Evolutionary conservation across 345 rosid species (phyloP).

Genomic region (Abelmoschus esculentus): DNA sequence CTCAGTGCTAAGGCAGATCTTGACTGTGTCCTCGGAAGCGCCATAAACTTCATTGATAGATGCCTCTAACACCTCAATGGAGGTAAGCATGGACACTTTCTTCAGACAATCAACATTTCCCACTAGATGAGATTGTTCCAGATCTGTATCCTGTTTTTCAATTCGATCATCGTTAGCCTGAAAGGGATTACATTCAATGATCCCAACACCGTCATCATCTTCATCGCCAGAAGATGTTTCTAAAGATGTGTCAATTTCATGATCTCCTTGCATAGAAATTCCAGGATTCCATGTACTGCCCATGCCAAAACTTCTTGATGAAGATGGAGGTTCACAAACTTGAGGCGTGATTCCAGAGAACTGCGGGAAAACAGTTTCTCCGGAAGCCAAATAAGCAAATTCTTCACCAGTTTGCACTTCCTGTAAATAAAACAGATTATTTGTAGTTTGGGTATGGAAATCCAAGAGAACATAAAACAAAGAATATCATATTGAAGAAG

Average conservation of each 20-base stretch:
- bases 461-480: background rate
- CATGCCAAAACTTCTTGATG: slow-evolving; percentile 32
- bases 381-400: slow-evolving; percentile 46
- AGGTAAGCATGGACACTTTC: slow-evolving; percentile 14
- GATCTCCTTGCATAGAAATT: slow-evolving; percentile 34
- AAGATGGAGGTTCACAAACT: slow-evolving; percentile 18
- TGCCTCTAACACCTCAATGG: slow-evolving; percentile 27
- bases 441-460: background rate
- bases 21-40: slow-evolving; percentile 20
- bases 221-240: slow-evolving; percentile 50
- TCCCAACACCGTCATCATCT: slow-evolving; percentile 38
- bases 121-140: slow-evolving; percentile 19
- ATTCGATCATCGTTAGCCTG: slow-evolving; percentile 11
- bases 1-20: slow-evolving; percentile 12
- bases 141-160: slow-evolving; percentile 20
- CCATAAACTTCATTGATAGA: slow-evolving; percentile 16
- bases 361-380: slow-evolving; percentile 44
- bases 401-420: slow-evolving; percentile 41
- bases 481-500: background rate
- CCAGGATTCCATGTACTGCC: slow-evolving; percentile 53
- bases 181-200: slow-evolving; percentile 31
- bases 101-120: slow-evolving; percentile 19
- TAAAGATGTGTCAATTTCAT: slow-evolving; percentile 27
- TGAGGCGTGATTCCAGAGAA: slow-evolving; percentile 32
- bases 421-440: slow-evolving; percentile 18